Evolutionary conservation across 768 basidiomycete species (phyloP).

Genomic region (Tulasnella sp.): DNA sequence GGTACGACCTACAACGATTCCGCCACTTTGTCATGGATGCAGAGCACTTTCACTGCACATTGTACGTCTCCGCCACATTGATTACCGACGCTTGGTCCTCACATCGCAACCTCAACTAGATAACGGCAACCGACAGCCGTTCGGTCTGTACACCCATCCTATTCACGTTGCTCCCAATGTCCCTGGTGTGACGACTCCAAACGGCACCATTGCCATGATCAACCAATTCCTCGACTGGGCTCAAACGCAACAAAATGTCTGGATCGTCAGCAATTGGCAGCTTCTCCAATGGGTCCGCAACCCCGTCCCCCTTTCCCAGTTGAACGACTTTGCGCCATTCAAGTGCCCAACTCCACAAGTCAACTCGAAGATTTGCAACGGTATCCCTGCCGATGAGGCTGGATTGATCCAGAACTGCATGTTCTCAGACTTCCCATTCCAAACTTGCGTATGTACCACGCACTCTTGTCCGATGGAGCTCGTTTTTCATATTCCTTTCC

Average conservation of each 20-base stretch:
- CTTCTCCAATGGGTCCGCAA: constrained; percentile 66
- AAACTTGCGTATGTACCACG: constrained; percentile 54
- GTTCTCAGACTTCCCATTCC: constrained; percentile 72
- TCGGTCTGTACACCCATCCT: constrained; percentile 76
- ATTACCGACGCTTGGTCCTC: background rate
- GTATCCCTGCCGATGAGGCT: constrained; percentile 58
- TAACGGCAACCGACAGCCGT: constrained; percentile 64
- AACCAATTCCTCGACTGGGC: constrained; percentile 78
- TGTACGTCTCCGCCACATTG: constrained; percentile 29
- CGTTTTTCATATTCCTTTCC: background rate
- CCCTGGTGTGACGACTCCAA: constrained; percentile 28
- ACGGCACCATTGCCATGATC: constrained; percentile 62
- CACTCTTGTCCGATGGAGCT: background rate
- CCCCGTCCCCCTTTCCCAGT: constrained; percentile 55
- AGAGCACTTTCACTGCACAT: constrained; percentile 64
- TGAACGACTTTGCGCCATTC: constrained; percentile 46
- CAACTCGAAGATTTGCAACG: constrained; percentile 60
- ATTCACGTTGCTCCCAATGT: constrained; percentile 55
- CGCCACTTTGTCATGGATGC: constrained; percentile 63
- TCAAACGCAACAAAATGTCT: constrained; percentile 60
- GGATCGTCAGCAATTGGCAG: constrained; percentile 67
- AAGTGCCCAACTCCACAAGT: constrained; percentile 60
- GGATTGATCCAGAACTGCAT: constrained; percentile 54
- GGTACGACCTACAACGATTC: constrained; percentile 43
- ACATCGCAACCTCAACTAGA: constrained; percentile 30